Evolutionary conservation across 768 basidiomycete species (phyloP).

Genomic region (Calvatia gigantea): DNA sequence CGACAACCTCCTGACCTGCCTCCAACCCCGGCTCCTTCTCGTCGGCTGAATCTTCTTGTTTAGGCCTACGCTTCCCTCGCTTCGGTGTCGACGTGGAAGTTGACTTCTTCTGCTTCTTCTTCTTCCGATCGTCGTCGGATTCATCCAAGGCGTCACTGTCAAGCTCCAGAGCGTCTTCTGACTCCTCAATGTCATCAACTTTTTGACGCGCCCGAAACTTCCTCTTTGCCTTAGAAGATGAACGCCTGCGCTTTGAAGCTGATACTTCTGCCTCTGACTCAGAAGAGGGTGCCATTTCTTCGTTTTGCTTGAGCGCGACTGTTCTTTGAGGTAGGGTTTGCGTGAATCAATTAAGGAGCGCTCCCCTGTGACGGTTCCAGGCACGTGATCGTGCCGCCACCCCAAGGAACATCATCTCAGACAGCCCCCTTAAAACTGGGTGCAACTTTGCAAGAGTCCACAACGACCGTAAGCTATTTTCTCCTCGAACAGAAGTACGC

Average conservation of each 20-base stretch:
- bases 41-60: conserved; percentile 29
- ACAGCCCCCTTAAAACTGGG: too few relatives aligned
- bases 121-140: conserved; percentile 21
- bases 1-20: conserved; percentile 70
- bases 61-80: background rate
- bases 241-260: conserved; percentile 2
- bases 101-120: conserved; percentile 23
- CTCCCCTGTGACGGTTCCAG: too few relatives aligned
- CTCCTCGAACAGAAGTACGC: too few relatives aligned
- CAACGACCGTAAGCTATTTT: too few relatives aligned
- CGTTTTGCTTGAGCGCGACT: too few relatives aligned
- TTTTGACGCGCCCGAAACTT: background rate
- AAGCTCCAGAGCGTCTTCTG: conserved; percentile 18
- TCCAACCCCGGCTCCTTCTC: conserved; percentile 44
- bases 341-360: background rate
- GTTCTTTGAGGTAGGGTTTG: background rate
- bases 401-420: background rate
- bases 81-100: conserved; percentile 11
- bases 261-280: background rate
- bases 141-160: conserved; percentile 48
- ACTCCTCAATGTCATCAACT: conserved; percentile 9
- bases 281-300: background rate
- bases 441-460: too few relatives aligned
- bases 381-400: conserved; percentile 1
- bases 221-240: background rate